Conservation (phyloP, 148 eudicot species). For the Vaccinium myrtillus region DNA sequence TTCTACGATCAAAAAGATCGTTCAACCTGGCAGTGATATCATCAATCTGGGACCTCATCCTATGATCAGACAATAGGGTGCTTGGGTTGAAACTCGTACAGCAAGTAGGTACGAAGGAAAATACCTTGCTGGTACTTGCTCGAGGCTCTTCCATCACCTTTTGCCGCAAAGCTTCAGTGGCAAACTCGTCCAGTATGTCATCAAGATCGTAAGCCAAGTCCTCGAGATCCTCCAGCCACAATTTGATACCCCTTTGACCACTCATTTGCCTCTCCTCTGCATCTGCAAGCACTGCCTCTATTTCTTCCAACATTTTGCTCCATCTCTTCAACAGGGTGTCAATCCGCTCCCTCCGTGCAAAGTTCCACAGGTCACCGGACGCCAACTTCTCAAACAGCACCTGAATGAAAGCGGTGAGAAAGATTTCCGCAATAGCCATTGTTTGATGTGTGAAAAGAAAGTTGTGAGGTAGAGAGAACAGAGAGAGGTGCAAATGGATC, state of each 20-base stretch:
- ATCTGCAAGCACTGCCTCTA: background rate
- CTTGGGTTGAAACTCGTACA: too few species aligned
- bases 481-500: background rate
- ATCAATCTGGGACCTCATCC: too few species aligned
- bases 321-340: background rate
- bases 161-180: too few species aligned
- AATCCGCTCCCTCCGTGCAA: background rate
- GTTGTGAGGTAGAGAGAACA: conserved; percentile 1
- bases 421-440: background rate
- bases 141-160: too few species aligned
- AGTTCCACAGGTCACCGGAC: background rate
- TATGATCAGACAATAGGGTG: too few species aligned
- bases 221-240: background rate
- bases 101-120: too few species aligned
- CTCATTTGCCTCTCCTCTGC: background rate
- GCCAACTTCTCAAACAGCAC: background rate
- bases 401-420: background rate
- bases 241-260: background rate
- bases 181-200: too few species aligned
- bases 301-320: background rate
- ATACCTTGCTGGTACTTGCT: too few species aligned
- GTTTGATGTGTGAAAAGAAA: background rate
- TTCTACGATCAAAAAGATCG: too few species aligned
- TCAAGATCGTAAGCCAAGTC: background rate
- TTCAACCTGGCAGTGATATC: too few species aligned